Base-by-base conservation (phyloP, 2,329 filamentous ascomycete genomes). In the Aspergillus texensis region DNA sequence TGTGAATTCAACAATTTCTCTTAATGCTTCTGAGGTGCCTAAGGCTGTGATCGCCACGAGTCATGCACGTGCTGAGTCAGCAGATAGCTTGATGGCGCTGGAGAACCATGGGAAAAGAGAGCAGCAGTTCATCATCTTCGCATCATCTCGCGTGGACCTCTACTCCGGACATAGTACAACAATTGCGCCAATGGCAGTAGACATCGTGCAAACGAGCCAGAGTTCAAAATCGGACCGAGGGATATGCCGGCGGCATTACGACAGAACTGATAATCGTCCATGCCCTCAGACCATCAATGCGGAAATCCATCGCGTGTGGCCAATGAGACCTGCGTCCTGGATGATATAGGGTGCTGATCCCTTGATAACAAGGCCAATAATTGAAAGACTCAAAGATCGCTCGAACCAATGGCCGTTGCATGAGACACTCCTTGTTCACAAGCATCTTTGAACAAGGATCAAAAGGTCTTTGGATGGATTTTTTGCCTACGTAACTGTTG, bases 401-500 rank as follows among this genome's bases (percentile, higher is more conserved):
- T 41, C n/a, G 39, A 10, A 9, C 39, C 19, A 41, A 41, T 41
- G 39, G 1, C 39, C 39, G 8, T 41, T 46, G 43, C n/a, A 46
- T 46, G 43, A 6, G 43, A 46, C 5, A 46, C 43, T 46, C 43
- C 43, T 46, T 46, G 43, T 46, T 46, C 43, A 43, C 41, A 43
- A 43, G 41, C 34, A 39, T 39, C 34, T 39, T 14, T 39, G 34
- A 39, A 39, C 6, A 9, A 43, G 41, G 19, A 43, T 43, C 41
- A 11, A 46, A 12, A 14, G 43, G 4, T 6, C n/a, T 46, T n/a
- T 3, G 19, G 21, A 46, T 21, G 14, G 43, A 14, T 21, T 46
- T 14, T 14, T 24, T 19, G 6, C 45, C 21, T 48, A 48, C 12
- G n/a, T 54, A 54, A 36, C 45, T 59, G 64, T 63, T 63, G 61